phyloP scores from a whole-genome alignment of 352 stramenopile genomes.

The Phytophthora uliginosa region DNA sequence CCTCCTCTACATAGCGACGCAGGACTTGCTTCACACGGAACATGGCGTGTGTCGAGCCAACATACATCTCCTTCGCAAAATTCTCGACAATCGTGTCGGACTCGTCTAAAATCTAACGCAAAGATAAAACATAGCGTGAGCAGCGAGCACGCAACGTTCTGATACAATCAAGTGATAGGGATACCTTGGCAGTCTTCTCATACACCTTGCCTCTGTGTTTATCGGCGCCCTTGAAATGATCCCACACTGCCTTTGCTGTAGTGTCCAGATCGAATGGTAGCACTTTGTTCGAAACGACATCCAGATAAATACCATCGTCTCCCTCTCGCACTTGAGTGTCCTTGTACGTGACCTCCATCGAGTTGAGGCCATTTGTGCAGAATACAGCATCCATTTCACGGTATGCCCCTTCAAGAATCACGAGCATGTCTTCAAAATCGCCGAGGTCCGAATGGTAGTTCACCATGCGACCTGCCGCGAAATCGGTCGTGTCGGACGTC shows the following conservation, averaged over 20 bases:
- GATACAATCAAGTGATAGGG: neutral
- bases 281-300: slow-evolving; percentile 55
- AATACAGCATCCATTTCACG: slow-evolving; percentile 47
- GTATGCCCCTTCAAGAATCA: slow-evolving; percentile 43
- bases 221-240: slow-evolving; percentile 43
- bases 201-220: slow-evolving; percentile 45
- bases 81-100: slow-evolving; percentile 53
- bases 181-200: slow-evolving; percentile 46
- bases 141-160: neutral
- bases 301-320: slow-evolving; percentile 41
- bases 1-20: slow-evolving; percentile 43
- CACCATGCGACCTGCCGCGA: slow-evolving; percentile 30
- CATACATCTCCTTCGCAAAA: slow-evolving; percentile 50
- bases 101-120: slow-evolving; percentile 36
- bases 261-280: slow-evolving; percentile 51
- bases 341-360: slow-evolving; percentile 38
- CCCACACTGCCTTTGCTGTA: slow-evolving; percentile 44
- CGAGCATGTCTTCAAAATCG: slow-evolving; percentile 40
- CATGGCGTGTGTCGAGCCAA: slow-evolving; percentile 43
- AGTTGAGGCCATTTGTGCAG: slow-evolving; percentile 46
- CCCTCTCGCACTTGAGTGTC: slow-evolving; percentile 44
- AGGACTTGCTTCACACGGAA: slow-evolving; percentile 51
- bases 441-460: slow-evolving; percentile 36
- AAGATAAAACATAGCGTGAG: neutral
- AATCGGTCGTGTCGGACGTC: slow-evolving; percentile 30